Evolutionary conservation across 1,284 basidiomycete species (phyloP).

Genomic region (Moniliella sp.): DNA sequence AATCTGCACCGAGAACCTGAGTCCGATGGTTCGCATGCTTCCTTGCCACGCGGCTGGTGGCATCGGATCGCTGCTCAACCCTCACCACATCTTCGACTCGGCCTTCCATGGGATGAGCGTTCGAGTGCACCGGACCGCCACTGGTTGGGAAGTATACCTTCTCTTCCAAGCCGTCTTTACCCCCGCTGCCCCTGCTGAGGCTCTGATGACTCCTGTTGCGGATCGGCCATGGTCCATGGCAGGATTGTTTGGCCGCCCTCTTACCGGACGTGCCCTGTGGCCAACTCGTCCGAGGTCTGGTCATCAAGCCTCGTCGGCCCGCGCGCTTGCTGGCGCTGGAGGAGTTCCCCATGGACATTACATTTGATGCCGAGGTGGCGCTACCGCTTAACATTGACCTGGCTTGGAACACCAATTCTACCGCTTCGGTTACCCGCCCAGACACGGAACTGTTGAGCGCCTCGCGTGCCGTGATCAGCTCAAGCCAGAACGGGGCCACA

Average conservation of each 20-base stretch:
- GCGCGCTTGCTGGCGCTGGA: no score
- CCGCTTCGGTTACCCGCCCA: no score
- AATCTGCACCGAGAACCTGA: slow-evolving; percentile 88
- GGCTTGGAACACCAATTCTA: no score
- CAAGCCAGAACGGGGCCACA: neutral
- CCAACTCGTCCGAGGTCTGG: no score
- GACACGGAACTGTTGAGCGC: no score
- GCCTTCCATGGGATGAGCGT: slow-evolving; percentile 70
- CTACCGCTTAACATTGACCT: no score
- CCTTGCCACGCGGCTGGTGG: slow-evolving; percentile 73
- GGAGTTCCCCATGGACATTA: no score
- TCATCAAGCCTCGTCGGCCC: no score
- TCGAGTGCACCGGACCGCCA: slow-evolving; percentile 35
- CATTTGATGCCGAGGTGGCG: no score
- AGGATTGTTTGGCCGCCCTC: neutral
- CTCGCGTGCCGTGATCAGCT: neutral
- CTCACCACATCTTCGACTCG: slow-evolving; percentile 61
- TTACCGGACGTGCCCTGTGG: neutral
- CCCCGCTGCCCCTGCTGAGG: slow-evolving; percentile 35
- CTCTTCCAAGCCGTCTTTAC: slow-evolving; percentile 64
- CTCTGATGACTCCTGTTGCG: neutral
- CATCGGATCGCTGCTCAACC: slow-evolving; percentile 61
- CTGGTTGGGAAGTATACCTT: slow-evolving; percentile 45
- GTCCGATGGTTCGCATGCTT: slow-evolving; percentile 76
- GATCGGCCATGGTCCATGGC: neutral